Conservation (phyloP, 257 asterid genomes). For the Solanum infundibuliforme region DNA sequence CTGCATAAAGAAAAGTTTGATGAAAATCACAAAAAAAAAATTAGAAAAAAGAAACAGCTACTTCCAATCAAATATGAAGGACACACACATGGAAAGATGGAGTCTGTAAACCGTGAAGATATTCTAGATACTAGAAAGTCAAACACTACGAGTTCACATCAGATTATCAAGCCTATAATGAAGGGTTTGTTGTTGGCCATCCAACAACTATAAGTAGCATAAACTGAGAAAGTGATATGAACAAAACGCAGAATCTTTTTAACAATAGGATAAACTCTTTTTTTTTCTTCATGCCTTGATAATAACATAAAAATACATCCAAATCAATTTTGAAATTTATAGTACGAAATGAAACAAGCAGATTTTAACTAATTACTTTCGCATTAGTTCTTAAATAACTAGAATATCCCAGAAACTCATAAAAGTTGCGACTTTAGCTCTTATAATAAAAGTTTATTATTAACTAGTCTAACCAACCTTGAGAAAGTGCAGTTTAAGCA, state of each 20-base stretch:
- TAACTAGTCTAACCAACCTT: background rate
- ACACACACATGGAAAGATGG: background rate
- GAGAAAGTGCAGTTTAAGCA: background rate
- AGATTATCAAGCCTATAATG: background rate
- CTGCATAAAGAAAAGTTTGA: constrained; percentile 23
- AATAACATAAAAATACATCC: background rate
- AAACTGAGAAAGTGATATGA: background rate
- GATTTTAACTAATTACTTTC: background rate
- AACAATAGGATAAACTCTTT: background rate
- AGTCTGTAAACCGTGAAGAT: background rate
- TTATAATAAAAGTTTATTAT: background rate
- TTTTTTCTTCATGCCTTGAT: background rate
- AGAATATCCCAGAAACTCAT: background rate
- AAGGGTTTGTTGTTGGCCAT: background rate
- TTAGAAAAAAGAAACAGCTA: background rate
- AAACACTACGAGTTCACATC: background rate
- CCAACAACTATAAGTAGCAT: background rate
- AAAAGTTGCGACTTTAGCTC: background rate
- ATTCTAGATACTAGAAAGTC: background rate
- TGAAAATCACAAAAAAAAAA: background rate
- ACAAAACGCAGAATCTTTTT: background rate
- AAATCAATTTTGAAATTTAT: background rate
- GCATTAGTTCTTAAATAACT: background rate
- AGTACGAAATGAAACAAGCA: background rate
- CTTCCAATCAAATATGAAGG: background rate